Conservation (phyloP, 225 moss, liverwort and hornwort species). For the Thuidium tamariscinum region DNA sequence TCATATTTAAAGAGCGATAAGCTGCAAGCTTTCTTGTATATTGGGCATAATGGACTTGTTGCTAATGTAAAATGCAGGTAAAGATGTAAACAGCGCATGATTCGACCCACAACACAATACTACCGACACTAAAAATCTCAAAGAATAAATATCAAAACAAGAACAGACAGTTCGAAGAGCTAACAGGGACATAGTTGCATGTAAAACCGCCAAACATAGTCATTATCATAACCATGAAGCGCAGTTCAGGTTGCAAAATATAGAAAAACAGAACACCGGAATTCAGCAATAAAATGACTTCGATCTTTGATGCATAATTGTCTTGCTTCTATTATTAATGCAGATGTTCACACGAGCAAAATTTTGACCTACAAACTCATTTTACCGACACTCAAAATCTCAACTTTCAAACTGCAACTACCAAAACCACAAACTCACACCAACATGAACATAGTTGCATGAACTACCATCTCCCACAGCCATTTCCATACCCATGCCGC, state of each 20-base stretch:
- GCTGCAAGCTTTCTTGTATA: neutral
- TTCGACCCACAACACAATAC: neutral
- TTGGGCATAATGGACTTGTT: neutral
- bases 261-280: neutral
- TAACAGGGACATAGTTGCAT: neutral
- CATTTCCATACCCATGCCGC: neutral
- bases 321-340: neutral
- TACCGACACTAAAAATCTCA: neutral
- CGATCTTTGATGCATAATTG: neutral
- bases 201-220: neutral
- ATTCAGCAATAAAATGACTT: neutral
- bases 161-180: neutral
- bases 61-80: neutral
- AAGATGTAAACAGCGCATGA: neutral
- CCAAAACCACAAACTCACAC: neutral
- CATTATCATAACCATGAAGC: neutral
- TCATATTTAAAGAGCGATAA: neutral
- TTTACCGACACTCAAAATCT: conserved; percentile 1
- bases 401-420: neutral
- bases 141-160: neutral
- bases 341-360: neutral
- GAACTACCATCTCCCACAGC: neutral
- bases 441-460: neutral
- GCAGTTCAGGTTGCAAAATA: neutral
- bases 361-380: neutral